Base-by-base conservation (phyloP, 2,329 filamentous ascomycete species). In the Ploettnerulaceae sp. region DNA sequence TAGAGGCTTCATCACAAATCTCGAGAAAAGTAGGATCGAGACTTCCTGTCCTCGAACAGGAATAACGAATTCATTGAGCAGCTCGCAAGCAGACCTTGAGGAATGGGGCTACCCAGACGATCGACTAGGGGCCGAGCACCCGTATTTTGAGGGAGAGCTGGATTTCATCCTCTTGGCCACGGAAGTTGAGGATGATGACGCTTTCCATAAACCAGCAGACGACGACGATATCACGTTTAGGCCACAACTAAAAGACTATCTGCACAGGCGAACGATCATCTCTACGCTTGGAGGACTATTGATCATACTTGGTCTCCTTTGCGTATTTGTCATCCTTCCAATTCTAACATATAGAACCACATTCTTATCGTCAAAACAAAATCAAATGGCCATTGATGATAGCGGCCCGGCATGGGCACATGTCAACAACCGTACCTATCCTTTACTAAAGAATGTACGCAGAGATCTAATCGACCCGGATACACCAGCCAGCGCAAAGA, bases 121-220 rank as follows among this genome's bases (percentile, higher is more conserved):
- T 53, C 64, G 71, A 24, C 58, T 76, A 9, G 65, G 62, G 14
- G 69, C 67, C 7, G 70, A 71, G 1, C 64, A 53, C 58, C 60
- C 68, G 17, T 70, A 71, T 45, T 63, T 66, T 26, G 67, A 65
- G 18, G 65, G 67, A 36, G 63, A 64, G 17, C 59, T 61, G 24
- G 59, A 59, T 1, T 64, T 64, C 32, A 62, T 73, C 4, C 56
- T 77, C 15, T 73, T 73, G 52, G 63, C 66, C 11, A 69, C 76
- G 49, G 68, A 75, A 49, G 66, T 69, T 37, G 75, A 78, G 56
- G 67, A 67, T 20, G 75, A 78, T 51, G 75, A 78, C 51, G 70
- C 72, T 20, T 67, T 76, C 61, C 75, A 78, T 48, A 71, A 74
- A 65, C 74, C 75, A 7, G 63, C 65, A 36, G 69, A 69, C 38